Evolutionary conservation across 495 filamentous ascomycete species (phyloP).

Genomic region (Podospora bellae-mahoneyi): DNA sequence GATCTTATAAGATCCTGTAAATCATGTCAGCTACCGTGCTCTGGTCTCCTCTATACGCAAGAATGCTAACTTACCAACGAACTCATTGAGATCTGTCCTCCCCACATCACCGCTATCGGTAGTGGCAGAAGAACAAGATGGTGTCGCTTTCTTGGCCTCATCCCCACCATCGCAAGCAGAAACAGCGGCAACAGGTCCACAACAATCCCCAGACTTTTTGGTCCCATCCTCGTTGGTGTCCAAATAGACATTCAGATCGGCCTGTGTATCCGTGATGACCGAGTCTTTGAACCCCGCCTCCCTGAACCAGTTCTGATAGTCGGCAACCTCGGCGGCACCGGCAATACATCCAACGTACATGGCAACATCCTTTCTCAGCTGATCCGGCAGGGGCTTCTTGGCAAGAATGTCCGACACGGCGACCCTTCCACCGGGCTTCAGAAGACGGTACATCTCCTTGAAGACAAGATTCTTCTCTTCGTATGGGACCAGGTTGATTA

Average conservation of each 20-base stretch:
- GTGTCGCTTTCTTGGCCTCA: background rate
- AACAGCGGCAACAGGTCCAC: background rate
- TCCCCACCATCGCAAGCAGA: constrained; percentile 3
- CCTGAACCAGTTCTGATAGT: constrained; percentile 55
- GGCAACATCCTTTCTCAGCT: constrained; percentile 46
- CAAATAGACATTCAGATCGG: constrained; percentile 59
- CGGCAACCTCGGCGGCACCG: constrained; percentile 52
- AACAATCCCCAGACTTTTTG: constrained; percentile 13
- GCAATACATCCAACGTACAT: constrained; percentile 61
- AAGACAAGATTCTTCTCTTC: constrained; percentile 57
- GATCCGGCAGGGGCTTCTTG: constrained; percentile 49
- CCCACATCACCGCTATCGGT: background rate
- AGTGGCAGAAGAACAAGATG: constrained; percentile 4
- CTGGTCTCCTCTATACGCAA: background rate
- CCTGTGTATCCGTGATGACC: constrained; percentile 50
- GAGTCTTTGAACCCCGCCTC: constrained; percentile 57
- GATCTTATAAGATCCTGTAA: background rate
- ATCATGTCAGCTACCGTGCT: background rate
- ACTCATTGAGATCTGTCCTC: constrained; percentile 47
- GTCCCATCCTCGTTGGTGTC: constrained; percentile 28
- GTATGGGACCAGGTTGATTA: constrained; percentile 62
- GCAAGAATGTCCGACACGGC: constrained; percentile 65
- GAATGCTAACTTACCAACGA: constrained; percentile 44
- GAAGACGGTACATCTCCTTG: constrained; percentile 57
- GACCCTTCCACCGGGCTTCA: constrained; percentile 59